Evolutionary conservation across 768 basidiomycete species (phyloP).

Genomic region (Termitomyces sp.): DNA sequence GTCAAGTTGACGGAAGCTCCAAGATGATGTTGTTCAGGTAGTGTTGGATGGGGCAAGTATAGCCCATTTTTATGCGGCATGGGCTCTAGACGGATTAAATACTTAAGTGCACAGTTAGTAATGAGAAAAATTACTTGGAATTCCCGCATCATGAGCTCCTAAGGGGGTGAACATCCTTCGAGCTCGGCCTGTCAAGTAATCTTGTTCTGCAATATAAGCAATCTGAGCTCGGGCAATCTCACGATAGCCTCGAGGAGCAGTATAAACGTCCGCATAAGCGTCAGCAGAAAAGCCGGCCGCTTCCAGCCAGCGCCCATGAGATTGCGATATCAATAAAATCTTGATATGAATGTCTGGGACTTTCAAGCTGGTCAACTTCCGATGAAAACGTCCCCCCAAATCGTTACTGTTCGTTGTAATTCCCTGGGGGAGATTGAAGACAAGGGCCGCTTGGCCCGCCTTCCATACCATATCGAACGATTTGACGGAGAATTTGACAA

Average conservation of each 20-base stretch:
- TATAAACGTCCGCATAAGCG: conserved; percentile 62
- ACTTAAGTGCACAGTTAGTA: not conserved
- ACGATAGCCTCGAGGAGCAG: conserved; percentile 52
- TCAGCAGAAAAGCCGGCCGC: conserved; percentile 50
- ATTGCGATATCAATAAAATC: conserved; percentile 39
- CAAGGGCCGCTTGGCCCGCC: conserved; percentile 45
- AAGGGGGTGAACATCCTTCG: conserved; percentile 38
- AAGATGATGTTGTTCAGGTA: conserved; percentile 7
- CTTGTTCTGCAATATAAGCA: conserved; percentile 66
- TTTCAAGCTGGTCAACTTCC: conserved; percentile 55
- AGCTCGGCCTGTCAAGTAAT: conserved; percentile 60
- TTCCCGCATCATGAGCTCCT: conserved; percentile 4
- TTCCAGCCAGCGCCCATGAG: conserved; percentile 58
- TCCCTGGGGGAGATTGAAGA: conserved; percentile 52
- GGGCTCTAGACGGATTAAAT: conserved; percentile 11
- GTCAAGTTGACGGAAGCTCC: not conserved
- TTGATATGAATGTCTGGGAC: conserved; percentile 46
- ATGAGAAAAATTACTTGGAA: conserved; percentile 8
- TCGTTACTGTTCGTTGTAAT: conserved; percentile 70
- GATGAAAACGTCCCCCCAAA: conserved; percentile 60
- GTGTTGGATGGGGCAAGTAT: conserved; percentile 34
- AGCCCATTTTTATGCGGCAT: conserved; percentile 41
- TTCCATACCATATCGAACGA: conserved; percentile 51
- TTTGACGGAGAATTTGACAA: conserved; percentile 62
- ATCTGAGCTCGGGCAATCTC: conserved; percentile 47